These are phyloP conservation scores for Meyerozyma sp. DNA, from an alignment of 1,139 yeast species.

Conservation along the genomic window DNA sequence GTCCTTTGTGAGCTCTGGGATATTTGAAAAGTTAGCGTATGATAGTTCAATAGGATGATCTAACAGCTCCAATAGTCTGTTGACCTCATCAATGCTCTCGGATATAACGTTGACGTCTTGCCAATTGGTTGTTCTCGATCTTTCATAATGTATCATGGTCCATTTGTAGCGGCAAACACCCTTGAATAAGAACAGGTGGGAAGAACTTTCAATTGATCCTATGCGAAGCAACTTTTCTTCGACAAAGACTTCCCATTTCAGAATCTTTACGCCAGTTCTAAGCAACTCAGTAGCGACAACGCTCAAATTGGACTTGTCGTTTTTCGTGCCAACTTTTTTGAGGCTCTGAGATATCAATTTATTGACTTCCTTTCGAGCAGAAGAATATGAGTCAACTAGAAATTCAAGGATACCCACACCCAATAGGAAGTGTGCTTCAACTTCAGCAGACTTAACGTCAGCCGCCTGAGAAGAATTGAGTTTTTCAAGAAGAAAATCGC, in stretches of 20 bases:
- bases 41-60: background rate
- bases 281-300: slow-evolving; percentile 27
- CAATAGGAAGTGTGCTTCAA: background rate
- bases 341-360: background rate
- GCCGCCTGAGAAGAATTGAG: background rate
- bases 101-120: slow-evolving; percentile 24
- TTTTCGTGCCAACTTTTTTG: background rate
- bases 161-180: slow-evolving; percentile 25
- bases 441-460: background rate
- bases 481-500: slow-evolving; percentile 12
- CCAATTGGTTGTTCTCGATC: slow-evolving; percentile 27
- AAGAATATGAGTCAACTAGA: background rate
- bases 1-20: slow-evolving; percentile 52
- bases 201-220: slow-evolving; percentile 8
- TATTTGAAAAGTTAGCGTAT: slow-evolving; percentile 47
- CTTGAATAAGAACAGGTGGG: background rate
- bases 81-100: slow-evolving; percentile 18
- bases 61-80: background rate
- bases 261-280: slow-evolving; percentile 30
- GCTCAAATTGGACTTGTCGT: background rate
- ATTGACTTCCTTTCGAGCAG: background rate
- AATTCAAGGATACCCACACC: background rate
- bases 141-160: slow-evolving; percentile 28
- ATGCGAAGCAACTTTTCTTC: slow-evolving; percentile 9
- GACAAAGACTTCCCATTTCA: slow-evolving; percentile 30